phyloP scores from a whole-genome alignment of 345 rosid species.

The Sapria himalayana region DNA sequence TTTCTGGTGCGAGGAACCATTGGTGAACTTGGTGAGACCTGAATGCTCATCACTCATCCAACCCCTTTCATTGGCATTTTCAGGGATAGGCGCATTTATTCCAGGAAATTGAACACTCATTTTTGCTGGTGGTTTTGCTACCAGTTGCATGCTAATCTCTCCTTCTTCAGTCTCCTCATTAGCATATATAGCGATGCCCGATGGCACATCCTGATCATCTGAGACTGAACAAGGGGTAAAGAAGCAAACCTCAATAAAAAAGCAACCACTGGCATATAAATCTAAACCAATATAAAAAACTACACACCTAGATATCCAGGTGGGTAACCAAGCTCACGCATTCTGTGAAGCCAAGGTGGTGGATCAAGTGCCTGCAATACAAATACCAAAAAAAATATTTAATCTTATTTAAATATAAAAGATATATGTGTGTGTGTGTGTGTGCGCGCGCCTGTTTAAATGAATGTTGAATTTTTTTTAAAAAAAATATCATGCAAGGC shows the following conservation, averaged over 20 bases:
- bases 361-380: conserved; percentile 76
- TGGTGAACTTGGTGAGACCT: too few relatives aligned
- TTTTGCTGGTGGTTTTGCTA: conserved; percentile 22
- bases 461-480: too few relatives aligned
- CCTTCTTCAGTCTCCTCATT: conserved; percentile 65
- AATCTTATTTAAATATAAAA: too few relatives aligned
- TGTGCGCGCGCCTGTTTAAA: too few relatives aligned
- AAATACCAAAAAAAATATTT: too few relatives aligned
- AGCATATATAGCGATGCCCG: conserved; percentile 58
- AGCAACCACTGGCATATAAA: not conserved
- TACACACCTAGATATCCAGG: conserved; percentile 73
- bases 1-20: too few relatives aligned
- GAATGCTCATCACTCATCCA: too few relatives aligned
- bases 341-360: conserved; percentile 92
- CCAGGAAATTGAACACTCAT: conserved; percentile 63
- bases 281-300: not conserved
- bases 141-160: conserved; percentile 24
- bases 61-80: conserved; percentile 36
- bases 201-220: conserved; percentile 40
- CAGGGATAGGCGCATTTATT: conserved; percentile 67
- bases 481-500: too few relatives aligned
- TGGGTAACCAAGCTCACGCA: conserved; percentile 94
- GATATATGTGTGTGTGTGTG: too few relatives aligned
- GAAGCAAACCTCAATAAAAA: not conserved
- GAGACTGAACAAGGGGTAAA: conserved; percentile 16